phyloP scores from a whole-genome alignment of 805 yeast genomes.

The Lipomyces sp. region DNA sequence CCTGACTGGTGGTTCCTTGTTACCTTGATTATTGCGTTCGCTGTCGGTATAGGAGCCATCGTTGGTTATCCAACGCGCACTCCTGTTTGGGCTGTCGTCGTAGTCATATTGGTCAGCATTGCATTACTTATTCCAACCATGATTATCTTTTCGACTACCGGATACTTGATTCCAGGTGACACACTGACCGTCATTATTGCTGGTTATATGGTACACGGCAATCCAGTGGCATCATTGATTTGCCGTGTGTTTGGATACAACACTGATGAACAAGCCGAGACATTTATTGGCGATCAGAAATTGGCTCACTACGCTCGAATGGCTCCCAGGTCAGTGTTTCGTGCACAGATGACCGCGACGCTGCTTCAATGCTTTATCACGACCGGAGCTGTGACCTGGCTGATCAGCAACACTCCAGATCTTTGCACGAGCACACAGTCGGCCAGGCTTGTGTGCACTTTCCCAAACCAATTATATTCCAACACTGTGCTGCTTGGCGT shows the following conservation, averaged over 20 bases:
- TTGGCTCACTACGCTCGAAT: conserved; percentile 67
- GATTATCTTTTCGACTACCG: conserved; percentile 65
- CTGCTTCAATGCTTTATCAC: conserved; percentile 52
- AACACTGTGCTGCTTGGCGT: conserved; percentile 68
- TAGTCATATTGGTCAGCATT: conserved; percentile 58
- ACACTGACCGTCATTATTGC: conserved; percentile 18
- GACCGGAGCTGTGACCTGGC: conserved; percentile 48
- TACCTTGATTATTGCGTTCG: conserved; percentile 52
- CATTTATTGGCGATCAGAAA: conserved; percentile 61
- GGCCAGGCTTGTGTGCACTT: conserved; percentile 55
- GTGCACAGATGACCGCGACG: conserved; percentile 54
- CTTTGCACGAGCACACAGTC: conserved; percentile 53
- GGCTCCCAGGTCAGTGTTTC: conserved; percentile 64
- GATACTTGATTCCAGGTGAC: conserved; percentile 61
- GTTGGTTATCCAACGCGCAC: conserved; percentile 49
- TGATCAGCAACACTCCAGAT: conserved; percentile 41
- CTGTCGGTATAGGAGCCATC: conserved; percentile 43
- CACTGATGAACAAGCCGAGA: conserved; percentile 58
- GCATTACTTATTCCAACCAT: conserved; percentile 66
- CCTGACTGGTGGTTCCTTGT: conserved; percentile 50
- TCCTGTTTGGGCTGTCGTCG: conserved; percentile 66
- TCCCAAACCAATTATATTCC: conserved; percentile 54
- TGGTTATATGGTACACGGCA: conserved; percentile 27
- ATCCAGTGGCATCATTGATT: conserved; percentile 53
- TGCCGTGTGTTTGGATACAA: conserved; percentile 64